Conservation (phyloP, 1,284 basidiomycete genomes). For the Sphaerobolus stellatus region DNA sequence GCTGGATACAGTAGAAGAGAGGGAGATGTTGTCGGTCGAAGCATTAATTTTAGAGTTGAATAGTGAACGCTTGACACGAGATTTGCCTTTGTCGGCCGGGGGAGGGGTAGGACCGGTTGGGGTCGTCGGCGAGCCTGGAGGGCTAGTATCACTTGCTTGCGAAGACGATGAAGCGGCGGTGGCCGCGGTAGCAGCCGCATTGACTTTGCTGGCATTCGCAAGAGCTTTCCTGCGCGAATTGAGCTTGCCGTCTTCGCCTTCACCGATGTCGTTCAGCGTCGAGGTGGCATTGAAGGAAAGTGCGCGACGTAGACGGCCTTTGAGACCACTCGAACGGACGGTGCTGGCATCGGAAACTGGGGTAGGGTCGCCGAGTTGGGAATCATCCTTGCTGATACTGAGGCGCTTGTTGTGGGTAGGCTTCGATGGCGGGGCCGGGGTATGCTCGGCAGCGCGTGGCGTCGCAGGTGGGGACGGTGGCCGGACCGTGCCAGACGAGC, state of each 20-base stretch:
- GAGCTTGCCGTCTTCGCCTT: conserved; percentile 27
- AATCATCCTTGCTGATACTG: conserved; percentile 15
- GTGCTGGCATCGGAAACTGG: conserved; percentile 34
- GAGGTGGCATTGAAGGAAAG: conserved; percentile 64
- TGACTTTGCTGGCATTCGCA: conserved; percentile 13
- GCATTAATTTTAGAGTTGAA: conserved; percentile 93
- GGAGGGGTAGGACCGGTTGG: neutral
- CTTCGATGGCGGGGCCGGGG: neutral
- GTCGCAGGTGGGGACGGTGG: neutral
- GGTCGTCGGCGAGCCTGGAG: neutral
- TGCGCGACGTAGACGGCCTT: conserved; percentile 73
- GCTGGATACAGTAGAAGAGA: conserved; percentile 94
- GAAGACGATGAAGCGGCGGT: neutral
- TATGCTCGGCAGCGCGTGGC: neutral
- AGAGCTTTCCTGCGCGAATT: conserved; percentile 27
- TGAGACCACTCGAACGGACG: conserved; percentile 65
- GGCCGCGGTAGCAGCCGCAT: conserved; percentile 7
- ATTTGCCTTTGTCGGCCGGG: conserved; percentile 5
- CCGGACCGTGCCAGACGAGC: conserved; percentile 8
- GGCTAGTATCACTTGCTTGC: conserved; percentile 2
- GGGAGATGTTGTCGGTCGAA: conserved; percentile 95
- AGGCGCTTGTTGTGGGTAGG: conserved; percentile 5
- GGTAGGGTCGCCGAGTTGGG: conserved; percentile 10
- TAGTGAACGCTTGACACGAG: conserved; percentile 39
- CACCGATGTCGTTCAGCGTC: conserved; percentile 20